Conservation (phyloP, 1,284 basidiomycete genomes). For the Trichosporon ovoides region DNA sequence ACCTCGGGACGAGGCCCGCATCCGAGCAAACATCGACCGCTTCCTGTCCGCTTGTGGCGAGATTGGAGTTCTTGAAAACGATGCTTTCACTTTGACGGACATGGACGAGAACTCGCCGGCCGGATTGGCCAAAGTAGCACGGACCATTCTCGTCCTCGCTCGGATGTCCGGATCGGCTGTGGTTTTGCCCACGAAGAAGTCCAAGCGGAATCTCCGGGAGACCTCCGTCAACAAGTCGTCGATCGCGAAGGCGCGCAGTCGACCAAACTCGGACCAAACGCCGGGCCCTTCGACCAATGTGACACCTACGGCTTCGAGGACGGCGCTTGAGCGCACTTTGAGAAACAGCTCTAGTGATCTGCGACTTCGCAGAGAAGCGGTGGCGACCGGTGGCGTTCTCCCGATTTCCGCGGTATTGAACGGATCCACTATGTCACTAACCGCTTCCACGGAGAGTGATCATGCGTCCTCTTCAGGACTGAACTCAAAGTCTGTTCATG, state of each 20-base stretch:
- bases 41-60: constrained; percentile 39
- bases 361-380: constrained; percentile 10
- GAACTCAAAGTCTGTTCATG: constrained; percentile 2
- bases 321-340: constrained; percentile 9
- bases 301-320: constrained; percentile 1
- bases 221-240: not conserved
- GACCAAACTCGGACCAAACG: constrained; percentile 4
- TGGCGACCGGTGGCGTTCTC: not conserved
- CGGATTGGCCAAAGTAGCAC: constrained; percentile 32
- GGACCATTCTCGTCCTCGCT: constrained; percentile 61
- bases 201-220: constrained; percentile 2
- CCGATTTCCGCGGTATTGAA: not conserved
- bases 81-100: constrained; percentile 34
- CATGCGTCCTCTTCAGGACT: not conserved
- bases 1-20: constrained; percentile 31
- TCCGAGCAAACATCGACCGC: constrained; percentile 35
- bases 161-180: constrained; percentile 52
- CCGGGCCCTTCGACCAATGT: not conserved
- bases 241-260: constrained; percentile 4
- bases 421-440: constrained; percentile 1
- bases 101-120: constrained; percentile 31
- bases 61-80: constrained; percentile 24
- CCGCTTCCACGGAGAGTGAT: not conserved
- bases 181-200: not conserved
- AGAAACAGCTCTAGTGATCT: constrained; percentile 21